Evolutionary conservation across 106 monocot genomes (phyloP).

Genomic region (Dendrobium officinale): DNA sequence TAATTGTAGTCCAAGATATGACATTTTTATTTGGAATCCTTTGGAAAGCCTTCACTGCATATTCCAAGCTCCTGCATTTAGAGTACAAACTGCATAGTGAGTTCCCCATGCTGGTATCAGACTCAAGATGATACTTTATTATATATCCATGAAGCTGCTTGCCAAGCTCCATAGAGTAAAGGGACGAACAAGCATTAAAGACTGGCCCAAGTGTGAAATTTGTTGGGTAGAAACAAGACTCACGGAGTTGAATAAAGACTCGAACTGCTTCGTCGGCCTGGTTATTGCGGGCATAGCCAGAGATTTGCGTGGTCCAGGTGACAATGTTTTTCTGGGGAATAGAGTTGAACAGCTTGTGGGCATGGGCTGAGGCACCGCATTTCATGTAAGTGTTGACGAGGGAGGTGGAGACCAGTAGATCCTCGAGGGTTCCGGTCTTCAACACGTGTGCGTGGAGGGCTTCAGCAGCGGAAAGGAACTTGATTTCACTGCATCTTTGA

Average conservation of each 20-base stretch:
- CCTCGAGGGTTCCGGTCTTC: conserved; percentile 49
- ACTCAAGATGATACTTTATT: conserved; percentile 50
- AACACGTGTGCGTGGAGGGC: conserved; percentile 57
- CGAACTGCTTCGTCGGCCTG: conserved; percentile 36
- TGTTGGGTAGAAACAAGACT: conserved; percentile 48
- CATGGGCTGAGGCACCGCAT: conserved; percentile 37
- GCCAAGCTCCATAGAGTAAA: conserved; percentile 37
- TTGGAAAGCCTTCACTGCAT: conserved; percentile 46
- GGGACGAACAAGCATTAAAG: conserved; percentile 43
- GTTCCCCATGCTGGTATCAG: conserved; percentile 58
- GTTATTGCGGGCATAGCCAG: conserved; percentile 64
- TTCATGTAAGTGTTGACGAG: conserved; percentile 65
- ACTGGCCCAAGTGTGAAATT: conserved; percentile 67
- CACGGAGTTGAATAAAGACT: conserved; percentile 50
- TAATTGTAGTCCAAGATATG: conserved; percentile 79
- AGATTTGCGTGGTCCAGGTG: conserved; percentile 67
- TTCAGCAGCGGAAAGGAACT: conserved; percentile 26
- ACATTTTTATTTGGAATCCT: conserved; percentile 66
- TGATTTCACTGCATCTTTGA: conserved; percentile 42
- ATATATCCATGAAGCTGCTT: conserved; percentile 70
- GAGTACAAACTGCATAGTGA: conserved; percentile 74
- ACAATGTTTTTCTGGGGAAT: conserved; percentile 42
- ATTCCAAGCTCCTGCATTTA: conserved; percentile 56
- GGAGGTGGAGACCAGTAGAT: conserved; percentile 52
- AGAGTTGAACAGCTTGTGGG: conserved; percentile 57